Evolutionary conservation across 305 asterid genomes (phyloP), one percentile per base, ranked within the genome.

Genomic region (Galium porrigens): DNA sequence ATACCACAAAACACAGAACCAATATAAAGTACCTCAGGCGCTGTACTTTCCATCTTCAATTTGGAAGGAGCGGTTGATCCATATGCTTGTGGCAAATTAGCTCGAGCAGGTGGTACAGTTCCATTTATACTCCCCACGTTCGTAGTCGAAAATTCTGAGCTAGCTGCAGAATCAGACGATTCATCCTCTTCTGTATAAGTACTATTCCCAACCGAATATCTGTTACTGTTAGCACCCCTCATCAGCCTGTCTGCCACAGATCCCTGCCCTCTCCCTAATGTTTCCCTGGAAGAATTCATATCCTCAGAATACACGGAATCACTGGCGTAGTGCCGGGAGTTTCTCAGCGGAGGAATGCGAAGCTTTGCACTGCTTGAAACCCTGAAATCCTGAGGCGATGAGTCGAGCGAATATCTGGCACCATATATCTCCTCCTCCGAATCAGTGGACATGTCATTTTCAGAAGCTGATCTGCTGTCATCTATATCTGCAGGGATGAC

Each of bases 111-210:
- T 27, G 70, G 78, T 10, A 66, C 56, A 59, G 54, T 60, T 60
- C 76, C 79, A 64, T 71, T 63, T 22, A 29, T 67, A 53, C 76
- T 67, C 63, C 73, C 79, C 14, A 67, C 74, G 66, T 76, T 80
- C 20, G 78, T 73, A 61, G 79, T 75, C 33, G 83, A 78, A 46
- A 73, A 81, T 76, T 81, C 83, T 18, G 83, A 81, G 74, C 83
- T 78, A 10, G 67, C 79, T 56, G 67, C 81, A 37, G 86, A 78
- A 78, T 74, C 78, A 53, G 81, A 73, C 52, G 74, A 72, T 61
- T 74, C 85, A 64, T 78, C 86, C 73, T 81, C 86, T 71, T 81
- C 83, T 30, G 78, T 73, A 57, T 76, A 75, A 61, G 66, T 69
- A 64, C 70, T 65, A 48, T 72, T 68, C 62, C 76, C 74, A 70